Evolutionary conservation across 148 eudicot species (phyloP), one percentile per base, ranked within the genome.

Genomic region (Persicaria tinctoria): DNA sequence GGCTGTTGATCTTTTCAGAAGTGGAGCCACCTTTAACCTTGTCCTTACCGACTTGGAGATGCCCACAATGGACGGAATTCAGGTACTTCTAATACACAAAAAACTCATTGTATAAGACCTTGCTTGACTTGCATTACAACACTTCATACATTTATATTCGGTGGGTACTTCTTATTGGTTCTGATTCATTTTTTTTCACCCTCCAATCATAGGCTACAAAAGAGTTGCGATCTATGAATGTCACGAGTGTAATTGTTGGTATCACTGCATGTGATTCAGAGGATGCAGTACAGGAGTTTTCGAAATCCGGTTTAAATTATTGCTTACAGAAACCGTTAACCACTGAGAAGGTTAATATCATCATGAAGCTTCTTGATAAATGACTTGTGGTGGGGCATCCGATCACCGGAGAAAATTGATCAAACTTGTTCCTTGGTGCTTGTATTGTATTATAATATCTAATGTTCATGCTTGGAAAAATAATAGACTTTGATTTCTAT

Each of bases 41-140:
- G 62, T 56, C 62, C 62, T 56, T 23, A 56, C 62, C 17, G 62
- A 56, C 62, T n/a, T 56, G 62, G 62, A 56, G 62, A 56, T 56
- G 62, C 62, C 62, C 23, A 18, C 18, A 4, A 56, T 56, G 62
- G 27, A 56, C 18, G 62, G 62, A 56, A 56, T 56, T 17, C 27
- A 56, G 62, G 62, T 56, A 56, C 23, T 56, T 56, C 1, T 4
- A 2, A 54, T 14, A 13, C 41, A 32, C 41, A 32, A 0, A 32
- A 1, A 32, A 32, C 41, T 32, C 41, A 32, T 32, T 32, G 2
- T 32, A 32, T 32, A 32, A 32, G 41, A 32, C 41, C 41, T 32
- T 32, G 41, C 41, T 32, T 32, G 41, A 32, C 41, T 32, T 32
- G 41, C 41, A 32, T 32, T 32, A 32, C 41, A 32, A 32, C 41